Base-by-base conservation (phyloP, 2,329 filamentous ascomycete species). In the Zalaria sp. region DNA sequence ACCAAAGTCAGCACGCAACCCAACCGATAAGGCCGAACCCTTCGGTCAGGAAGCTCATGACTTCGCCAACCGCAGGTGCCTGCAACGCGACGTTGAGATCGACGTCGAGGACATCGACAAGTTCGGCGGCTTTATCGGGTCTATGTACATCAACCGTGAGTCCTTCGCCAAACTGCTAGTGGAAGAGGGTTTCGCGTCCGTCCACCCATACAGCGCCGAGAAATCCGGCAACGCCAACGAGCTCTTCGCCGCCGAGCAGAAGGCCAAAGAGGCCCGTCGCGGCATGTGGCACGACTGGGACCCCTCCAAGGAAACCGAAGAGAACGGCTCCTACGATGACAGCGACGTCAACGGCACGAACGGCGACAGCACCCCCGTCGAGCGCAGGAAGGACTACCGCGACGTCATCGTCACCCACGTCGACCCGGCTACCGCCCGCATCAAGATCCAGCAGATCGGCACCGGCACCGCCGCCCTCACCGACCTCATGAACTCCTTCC, bases 31-130 rank as follows among this genome's bases (percentile, higher is more conserved):
- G 51, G 83, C 83, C 28, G 91, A 98, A 66, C 88, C 91, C 1
- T 96, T 93, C 52, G 91, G 91, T 25, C 83, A 93, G 60, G 91
- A 98, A 66, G 89, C 89, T 3, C 75, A 93, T 47, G 89, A 98
- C 39, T 79, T 96, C 51, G 88, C 89, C 38, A 87, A 85, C 63
- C 81, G 77, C 54, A 78, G 88, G 44, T 87, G 83, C 65, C 83
- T 87, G 69, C 91, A 98, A 68, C 81, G 91, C 42, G 91, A 98
- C 61, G 88, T 91, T 38, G 89, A 96, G 63, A 84, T 98, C 44
- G 88, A 98, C 53, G 82, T 98, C 18, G 80, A 94, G 60, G 87
- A 88, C 54, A 83, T 86, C 51, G 91, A 98, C 71, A 96, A 95
- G 71, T 81, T 91, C 26, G 91, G 91, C 53, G 91, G 91, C 32